Base-by-base conservation (phyloP, 108 stramenopile species). In the Chaetoceros muelleri region DNA sequence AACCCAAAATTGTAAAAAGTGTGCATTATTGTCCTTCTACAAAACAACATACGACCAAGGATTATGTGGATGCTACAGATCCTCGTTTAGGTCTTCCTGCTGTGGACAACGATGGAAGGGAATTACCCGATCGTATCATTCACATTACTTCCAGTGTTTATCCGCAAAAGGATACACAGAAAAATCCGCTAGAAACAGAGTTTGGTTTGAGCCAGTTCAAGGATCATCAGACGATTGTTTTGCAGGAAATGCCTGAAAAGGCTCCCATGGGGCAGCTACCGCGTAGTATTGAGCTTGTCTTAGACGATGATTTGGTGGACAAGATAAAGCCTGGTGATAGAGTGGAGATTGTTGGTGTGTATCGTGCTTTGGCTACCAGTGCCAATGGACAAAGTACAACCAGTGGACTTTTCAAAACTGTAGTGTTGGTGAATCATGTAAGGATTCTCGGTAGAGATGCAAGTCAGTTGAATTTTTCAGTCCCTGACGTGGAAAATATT, bases 261-360 rank as follows among this genome's bases (percentile, higher is more conserved):
- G 95, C 99, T 0, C 97, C 96, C 22, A 95, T 98, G 80, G 99
- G 99, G 44, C 97, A 99, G 74, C 72, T 99, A 24, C 99, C 99
- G 13, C 81, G 99, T 18, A 87, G 85, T 2, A 82, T 97, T 2
- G 96, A 97, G 46, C 76, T 95, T 29, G 60, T 97, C 46, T 51
- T 95, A 28, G 93, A 95, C 64, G 82, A 95, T 58, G 96, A 97
- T 58, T 64, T 97, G 20, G 94, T 95, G 0, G 97, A 99, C 66
- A 65, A 64, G 26, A 84, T 96, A 52, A 99, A 99, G 55, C 99
- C 99, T 3, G 99, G 99, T 0, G 99, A 99, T 71, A 78, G 99
- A 13, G 93, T 97, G 31, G 70, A 76, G 56, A 64, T 95, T 29
- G 76, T 88, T 22, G 97, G 97, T 8, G 85, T 95, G 25, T 96